Base-by-base conservation (phyloP, 2,329 filamentous ascomycete species). In the Penicillium concentricum region DNA sequence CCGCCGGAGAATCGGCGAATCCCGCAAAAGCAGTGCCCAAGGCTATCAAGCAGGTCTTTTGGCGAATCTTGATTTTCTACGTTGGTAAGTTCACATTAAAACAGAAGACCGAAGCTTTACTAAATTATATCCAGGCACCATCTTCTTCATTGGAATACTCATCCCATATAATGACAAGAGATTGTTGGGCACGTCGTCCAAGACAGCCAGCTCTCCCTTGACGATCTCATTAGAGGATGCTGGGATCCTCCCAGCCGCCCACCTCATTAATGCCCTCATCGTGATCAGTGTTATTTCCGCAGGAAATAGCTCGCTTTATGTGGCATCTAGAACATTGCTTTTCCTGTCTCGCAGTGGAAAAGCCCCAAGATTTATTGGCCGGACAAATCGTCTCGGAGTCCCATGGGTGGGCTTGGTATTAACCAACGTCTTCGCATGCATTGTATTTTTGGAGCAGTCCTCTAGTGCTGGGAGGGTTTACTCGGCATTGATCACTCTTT, bases 231-330 rank as follows among this genome's bases (percentile, higher is more conserved):
- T 92, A 44, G 84, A 88, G 60, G 90, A 84, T 57, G 89, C 89
- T 1, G 89, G 89, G 1, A 92, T 87, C 83, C 73, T 87, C 53
- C 84, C 83, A 26, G 89, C 87, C 53, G 87, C 89, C 1, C 85
- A 92, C 68, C 81, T 92, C 1, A 88, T 92, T 76, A 92, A 92
- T 62, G 87, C 86, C 38, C 87, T 91, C 67, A 90, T 91, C 65
- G 81, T 92, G 49, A 77, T 90, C 9, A 90, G 89, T 13, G 89
- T 89, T 54, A 78, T 91, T 37, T 87, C 82, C 0, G 87, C 88
- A 18, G 83, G 88, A 63, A 92, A 92, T 74, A 86, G 84, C 51
- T 89, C 87, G 9, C 88, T 92, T 59, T 92, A 92, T 71, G 90
- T 92, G 62, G 86, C 85, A 43, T 89, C 87, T 3, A 84, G 90